Conservation (phyloP, 2,329 filamentous ascomycete species). For the Colletotrichum graminicola region DNA sequence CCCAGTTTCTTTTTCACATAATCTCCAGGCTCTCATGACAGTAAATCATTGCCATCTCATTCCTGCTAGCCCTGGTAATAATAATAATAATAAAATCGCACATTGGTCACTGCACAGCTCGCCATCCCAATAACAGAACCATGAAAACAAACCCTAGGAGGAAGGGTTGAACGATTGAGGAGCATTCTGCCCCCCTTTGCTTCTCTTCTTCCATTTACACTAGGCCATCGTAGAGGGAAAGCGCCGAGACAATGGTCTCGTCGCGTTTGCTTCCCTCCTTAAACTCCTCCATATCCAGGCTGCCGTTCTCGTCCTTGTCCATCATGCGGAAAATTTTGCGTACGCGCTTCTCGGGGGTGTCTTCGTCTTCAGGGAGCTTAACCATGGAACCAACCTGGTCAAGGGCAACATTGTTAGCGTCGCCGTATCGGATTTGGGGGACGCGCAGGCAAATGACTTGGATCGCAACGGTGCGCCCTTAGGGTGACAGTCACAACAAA, state of each 20-base stretch:
- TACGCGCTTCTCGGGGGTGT: conserved; percentile 98
- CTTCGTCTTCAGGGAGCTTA: conserved; percentile 97
- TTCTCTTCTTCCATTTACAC: conserved; percentile 67
- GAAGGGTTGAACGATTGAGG: background rate
- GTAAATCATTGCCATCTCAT: conserved; percentile 33
- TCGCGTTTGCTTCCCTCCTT: conserved; percentile 99
- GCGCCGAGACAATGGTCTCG: conserved; percentile 96
- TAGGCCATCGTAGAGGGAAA: conserved; percentile 95
- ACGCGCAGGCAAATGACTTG: background rate
- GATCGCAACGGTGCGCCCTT: background rate
- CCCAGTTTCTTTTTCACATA: background rate
- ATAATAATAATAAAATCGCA: conserved; percentile 20
- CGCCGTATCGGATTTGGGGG: background rate
- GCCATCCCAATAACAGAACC: conserved; percentile 21
- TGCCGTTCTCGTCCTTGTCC: conserved; percentile 99
- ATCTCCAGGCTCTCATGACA: background rate
- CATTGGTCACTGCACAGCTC: conserved; percentile 32
- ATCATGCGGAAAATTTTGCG: conserved; percentile 99
- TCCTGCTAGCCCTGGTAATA: conserved; percentile 32
- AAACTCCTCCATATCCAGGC: conserved; percentile 96
- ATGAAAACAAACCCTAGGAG: conserved; percentile 10
- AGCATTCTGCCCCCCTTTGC: background rate
- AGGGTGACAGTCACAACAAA: background rate
- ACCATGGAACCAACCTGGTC: conserved; percentile 96
- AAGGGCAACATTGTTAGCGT: conserved; percentile 15